Conservation (phyloP, 2,329 filamentous ascomycete genomes). For the Aspergillus nomiae region DNA sequence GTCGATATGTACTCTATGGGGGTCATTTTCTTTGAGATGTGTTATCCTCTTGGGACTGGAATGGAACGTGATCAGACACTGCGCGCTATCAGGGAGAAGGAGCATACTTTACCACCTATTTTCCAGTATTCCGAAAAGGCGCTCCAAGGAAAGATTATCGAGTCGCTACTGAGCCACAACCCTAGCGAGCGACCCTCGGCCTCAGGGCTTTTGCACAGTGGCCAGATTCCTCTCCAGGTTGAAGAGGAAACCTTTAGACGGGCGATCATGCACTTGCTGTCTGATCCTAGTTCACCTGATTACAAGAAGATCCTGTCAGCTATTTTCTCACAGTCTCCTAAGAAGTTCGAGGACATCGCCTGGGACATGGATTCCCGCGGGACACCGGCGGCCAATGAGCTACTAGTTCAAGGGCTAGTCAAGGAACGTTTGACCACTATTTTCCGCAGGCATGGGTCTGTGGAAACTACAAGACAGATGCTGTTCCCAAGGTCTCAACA, state of each 20-base stretch:
- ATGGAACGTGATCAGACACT: slow-evolving; percentile 69
- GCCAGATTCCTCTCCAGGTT: slow-evolving; percentile 85
- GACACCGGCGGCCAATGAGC: slow-evolving; percentile 50
- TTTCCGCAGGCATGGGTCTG: slow-evolving; percentile 85
- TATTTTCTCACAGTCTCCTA: slow-evolving; percentile 74
- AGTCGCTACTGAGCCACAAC: slow-evolving; percentile 77
- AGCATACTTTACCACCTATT: slow-evolving; percentile 69
- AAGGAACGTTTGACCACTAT: slow-evolving; percentile 74
- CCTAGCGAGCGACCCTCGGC: slow-evolving; percentile 82
- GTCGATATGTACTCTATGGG: slow-evolving; percentile 98
- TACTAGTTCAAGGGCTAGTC: slow-evolving; percentile 72
- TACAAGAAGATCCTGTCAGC: slow-evolving; percentile 88
- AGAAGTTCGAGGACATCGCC: slow-evolving; percentile 77
- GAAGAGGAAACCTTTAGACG: slow-evolving; percentile 89
- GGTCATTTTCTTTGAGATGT: slow-evolving; percentile 99
- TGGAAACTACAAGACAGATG: slow-evolving; percentile 73
- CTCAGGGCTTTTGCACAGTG: slow-evolving; percentile 77
- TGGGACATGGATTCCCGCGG: slow-evolving; percentile 70
- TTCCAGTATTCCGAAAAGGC: slow-evolving; percentile 70
- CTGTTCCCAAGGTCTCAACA: slow-evolving; percentile 81
- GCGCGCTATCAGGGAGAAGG: slow-evolving; percentile 66
- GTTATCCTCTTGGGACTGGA: slow-evolving; percentile 61
- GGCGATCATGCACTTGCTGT: slow-evolving; percentile 72
- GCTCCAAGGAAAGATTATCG: slow-evolving; percentile 74
- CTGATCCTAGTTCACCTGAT: slow-evolving; percentile 81